Evolutionary conservation across 2,329 filamentous ascomycete species (phyloP).

Genomic region (Sporothrix brunneoviolacea): DNA sequence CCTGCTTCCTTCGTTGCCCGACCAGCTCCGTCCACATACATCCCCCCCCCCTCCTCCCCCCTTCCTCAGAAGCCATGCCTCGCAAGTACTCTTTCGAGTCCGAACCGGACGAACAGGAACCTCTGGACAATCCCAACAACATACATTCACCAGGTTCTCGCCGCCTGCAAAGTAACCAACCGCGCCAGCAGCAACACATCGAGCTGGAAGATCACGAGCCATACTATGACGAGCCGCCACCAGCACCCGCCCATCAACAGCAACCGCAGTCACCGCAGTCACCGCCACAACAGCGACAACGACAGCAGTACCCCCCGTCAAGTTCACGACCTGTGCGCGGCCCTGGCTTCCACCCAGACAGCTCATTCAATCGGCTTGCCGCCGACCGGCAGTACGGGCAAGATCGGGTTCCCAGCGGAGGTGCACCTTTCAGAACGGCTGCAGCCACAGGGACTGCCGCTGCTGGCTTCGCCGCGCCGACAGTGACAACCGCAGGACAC

Average conservation of each 20-base stretch:
- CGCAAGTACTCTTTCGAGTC: constrained; percentile 20
- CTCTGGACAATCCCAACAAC: constrained; percentile 16
- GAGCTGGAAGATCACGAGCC: constrained; percentile 12
- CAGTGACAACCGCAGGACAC: not conserved
- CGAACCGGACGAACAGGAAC: constrained; percentile 19
- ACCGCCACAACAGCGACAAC: constrained; percentile 15
- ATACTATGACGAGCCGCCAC: constrained; percentile 14
- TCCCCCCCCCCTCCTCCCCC: not conserved
- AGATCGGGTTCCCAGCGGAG: constrained; percentile 16
- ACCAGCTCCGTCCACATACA: not conserved
- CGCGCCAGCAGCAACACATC: constrained; percentile 9
- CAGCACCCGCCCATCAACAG: constrained; percentile 4
- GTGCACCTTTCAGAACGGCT: constrained; percentile 17
- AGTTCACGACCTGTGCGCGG: constrained; percentile 14
- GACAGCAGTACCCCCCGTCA: constrained; percentile 18
- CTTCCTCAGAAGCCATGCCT: constrained; percentile 13
- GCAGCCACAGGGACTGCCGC: not conserved
- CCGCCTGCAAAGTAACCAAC: constrained; percentile 1
- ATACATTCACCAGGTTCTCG: constrained; percentile 6
- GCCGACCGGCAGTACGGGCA: constrained; percentile 22
- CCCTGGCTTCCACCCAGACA: constrained; percentile 31
- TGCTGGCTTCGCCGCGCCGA: not conserved
- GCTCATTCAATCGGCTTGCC: constrained; percentile 29
- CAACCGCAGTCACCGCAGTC: constrained; percentile 8
- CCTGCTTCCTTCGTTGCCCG: not conserved